Evolutionary conservation across 306 rosid genomes (phyloP).

Genomic region (Canavalia gladiata): DNA sequence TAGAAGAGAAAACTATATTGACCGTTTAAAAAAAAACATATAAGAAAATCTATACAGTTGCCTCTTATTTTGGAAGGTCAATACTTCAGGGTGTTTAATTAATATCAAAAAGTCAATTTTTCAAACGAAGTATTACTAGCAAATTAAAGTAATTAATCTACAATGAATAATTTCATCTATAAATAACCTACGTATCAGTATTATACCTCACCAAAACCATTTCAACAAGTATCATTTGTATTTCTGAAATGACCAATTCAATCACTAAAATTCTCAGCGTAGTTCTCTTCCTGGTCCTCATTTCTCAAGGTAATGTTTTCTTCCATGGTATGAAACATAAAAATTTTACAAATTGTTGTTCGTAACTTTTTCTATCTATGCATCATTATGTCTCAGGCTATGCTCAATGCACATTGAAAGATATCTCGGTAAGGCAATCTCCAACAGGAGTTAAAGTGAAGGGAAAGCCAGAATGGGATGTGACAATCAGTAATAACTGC

Average conservation of each 20-base stretch:
- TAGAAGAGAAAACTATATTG: too few species aligned
- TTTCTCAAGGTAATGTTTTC: slow-evolving; percentile 34
- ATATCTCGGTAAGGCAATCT: slow-evolving; percentile 40
- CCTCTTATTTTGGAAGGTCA: too few species aligned
- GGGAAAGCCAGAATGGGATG: not conserved
- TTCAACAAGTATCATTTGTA: not conserved
- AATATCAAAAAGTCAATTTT: too few species aligned
- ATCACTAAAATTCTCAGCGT: slow-evolving; percentile 3
- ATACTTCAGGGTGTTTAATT: too few species aligned
- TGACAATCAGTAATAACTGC: not conserved
- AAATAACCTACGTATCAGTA: too few species aligned
- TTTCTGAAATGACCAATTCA: not conserved
- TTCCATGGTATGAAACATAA: not conserved
- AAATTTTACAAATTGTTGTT: not conserved
- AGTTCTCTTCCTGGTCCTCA: slow-evolving; percentile 9
- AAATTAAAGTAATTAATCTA: too few species aligned
- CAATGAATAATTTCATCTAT: too few species aligned
- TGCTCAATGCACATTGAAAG: slow-evolving; percentile 9
- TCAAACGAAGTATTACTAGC: too few species aligned
- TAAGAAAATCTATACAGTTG: too few species aligned
- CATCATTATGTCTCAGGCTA: slow-evolving; percentile 32
- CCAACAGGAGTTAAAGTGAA: slow-evolving; percentile 37
- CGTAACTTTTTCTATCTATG: too few species aligned
- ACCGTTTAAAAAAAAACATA: too few species aligned
- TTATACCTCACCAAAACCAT: too few species aligned